Conservation (phyloP, 116 monocot species). For the Trichopus zeylanicus region DNA sequence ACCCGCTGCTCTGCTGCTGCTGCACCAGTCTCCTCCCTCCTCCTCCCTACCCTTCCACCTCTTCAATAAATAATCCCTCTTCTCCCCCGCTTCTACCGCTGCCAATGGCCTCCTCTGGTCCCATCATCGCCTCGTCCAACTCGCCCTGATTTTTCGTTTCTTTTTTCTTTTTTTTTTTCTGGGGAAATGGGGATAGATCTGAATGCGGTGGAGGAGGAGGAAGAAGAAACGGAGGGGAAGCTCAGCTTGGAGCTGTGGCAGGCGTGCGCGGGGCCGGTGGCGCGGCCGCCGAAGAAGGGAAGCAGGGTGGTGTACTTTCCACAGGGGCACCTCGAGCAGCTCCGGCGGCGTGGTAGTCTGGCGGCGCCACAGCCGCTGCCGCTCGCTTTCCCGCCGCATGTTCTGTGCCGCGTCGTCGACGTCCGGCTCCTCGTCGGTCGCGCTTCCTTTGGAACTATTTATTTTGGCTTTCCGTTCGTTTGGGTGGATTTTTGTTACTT, state of each 20-base stretch:
- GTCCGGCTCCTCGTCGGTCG: constrained; percentile 50
- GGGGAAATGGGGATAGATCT: constrained; percentile 42
- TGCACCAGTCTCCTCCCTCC: no score
- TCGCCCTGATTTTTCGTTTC: no score
- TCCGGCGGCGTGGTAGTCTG: constrained; percentile 17
- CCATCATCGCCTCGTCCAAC: no score
- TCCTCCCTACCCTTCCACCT: background rate
- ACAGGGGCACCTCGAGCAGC: constrained; percentile 74
- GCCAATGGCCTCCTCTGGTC: background rate
- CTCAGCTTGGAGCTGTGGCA: constrained; percentile 83
- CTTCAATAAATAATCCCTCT: background rate
- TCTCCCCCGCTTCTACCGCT: background rate
- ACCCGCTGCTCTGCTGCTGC: no score
- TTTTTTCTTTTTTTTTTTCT: no score
- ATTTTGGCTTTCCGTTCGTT: no score
- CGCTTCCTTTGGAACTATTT: background rate
- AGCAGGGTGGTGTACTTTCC: constrained; percentile 81
- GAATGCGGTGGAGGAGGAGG: constrained; percentile 31
- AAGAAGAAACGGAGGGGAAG: constrained; percentile 20
- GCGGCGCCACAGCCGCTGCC: constrained; percentile 2
- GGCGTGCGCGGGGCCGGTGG: constrained; percentile 75
- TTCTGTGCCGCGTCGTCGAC: constrained; percentile 67
- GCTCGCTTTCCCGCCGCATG: constrained; percentile 50
- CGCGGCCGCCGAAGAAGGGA: constrained; percentile 60
- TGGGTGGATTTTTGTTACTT: background rate